Evolutionary conservation across 345 rosid genomes (phyloP).

Genomic region (Citrus maxima): DNA sequence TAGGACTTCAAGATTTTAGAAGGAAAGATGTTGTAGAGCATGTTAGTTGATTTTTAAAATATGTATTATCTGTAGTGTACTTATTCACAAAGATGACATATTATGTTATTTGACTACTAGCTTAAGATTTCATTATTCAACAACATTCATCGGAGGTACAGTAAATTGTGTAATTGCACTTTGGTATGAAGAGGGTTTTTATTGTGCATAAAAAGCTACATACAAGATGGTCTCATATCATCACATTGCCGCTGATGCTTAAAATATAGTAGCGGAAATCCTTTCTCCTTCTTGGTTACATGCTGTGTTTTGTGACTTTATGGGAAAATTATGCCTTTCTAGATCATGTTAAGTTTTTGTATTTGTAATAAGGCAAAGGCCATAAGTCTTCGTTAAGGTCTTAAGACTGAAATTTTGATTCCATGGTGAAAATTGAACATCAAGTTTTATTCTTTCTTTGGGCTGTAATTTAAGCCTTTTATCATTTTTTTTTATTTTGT

Average conservation of each 20-base stretch:
- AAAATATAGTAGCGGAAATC: not conserved
- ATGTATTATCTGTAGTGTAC: not conserved
- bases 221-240: not conserved
- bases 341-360: not conserved
- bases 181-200: too few relatives aligned
- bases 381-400: not conserved
- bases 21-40: not conserved
- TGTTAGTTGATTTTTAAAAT: not conserved
- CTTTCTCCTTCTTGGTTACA: not conserved
- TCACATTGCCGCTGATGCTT: not conserved
- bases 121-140: not conserved
- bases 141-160: not conserved
- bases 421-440: not conserved
- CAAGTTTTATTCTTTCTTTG: not conserved
- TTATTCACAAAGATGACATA: not conserved
- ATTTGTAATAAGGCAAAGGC: not conserved
- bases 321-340: not conserved
- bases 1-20: not conserved
- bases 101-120: not conserved
- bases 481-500: not conserved
- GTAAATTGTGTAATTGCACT: not conserved
- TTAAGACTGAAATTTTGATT: too few relatives aligned
- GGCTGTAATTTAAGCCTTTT: not conserved
- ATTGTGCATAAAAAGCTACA: not conserved
- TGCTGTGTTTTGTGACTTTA: not conserved